phyloP scores from a whole-genome alignment of 139 green algal species.

The Chlorella sorokiniana region DNA sequence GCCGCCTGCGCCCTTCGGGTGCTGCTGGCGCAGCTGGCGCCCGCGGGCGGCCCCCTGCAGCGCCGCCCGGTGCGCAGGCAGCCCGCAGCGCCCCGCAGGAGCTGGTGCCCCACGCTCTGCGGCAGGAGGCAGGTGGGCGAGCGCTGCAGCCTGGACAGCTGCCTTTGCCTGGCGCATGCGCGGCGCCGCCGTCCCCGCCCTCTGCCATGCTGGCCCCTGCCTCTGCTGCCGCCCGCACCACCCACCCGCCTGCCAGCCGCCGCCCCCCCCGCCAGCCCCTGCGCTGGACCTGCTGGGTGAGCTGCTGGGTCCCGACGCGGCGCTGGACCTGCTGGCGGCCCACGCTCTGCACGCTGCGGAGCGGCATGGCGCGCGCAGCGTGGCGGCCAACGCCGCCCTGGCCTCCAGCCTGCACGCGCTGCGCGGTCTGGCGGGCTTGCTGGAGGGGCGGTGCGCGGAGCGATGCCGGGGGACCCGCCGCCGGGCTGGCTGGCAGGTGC shows the following conservation, averaged over 20 bases:
- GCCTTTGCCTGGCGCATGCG: neutral
- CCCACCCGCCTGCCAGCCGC: neutral
- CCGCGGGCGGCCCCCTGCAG: neutral
- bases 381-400: neutral
- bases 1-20: neutral
- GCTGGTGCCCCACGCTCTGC: conserved; percentile 15
- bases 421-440: neutral
- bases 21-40: conserved; percentile 28
- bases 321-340: neutral
- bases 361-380: neutral
- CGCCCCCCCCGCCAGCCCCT: neutral
- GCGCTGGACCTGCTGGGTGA: conserved; percentile 3
- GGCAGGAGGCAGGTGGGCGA: conserved; percentile 5
- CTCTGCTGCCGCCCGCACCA: neutral
- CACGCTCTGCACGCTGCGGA: neutral
- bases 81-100: neutral
- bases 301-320: conserved; percentile 2
- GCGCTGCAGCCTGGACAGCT: neutral
- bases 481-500: neutral
- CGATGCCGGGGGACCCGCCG: neutral
- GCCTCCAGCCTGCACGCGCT: conserved; percentile 10
- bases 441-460: neutral
- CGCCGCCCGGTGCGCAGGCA: too few species aligned
- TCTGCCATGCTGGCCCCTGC: neutral
- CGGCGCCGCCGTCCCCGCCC: neutral